Conservation (phyloP, 805 yeast species). For the Torulaspora indica region DNA sequence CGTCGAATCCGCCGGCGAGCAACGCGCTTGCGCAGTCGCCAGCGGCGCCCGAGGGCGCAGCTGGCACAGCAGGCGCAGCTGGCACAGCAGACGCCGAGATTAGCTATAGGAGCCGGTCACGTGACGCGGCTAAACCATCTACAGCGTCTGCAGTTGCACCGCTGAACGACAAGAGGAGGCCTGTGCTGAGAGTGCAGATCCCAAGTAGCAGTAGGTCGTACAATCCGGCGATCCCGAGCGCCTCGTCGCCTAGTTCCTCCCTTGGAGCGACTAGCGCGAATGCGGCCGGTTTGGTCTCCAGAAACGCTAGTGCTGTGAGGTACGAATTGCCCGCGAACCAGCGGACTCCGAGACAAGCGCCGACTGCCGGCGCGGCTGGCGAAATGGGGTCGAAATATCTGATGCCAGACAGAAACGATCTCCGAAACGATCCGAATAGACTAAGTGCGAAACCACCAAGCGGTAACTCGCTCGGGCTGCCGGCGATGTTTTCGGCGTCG, state of each 20-base stretch:
- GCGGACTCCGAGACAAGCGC: constrained; percentile 6
- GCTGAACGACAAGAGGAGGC: constrained; percentile 38
- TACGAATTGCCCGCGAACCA: constrained; percentile 6
- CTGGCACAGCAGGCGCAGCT: no score
- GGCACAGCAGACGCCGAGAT: no score
- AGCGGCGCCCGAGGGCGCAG: no score
- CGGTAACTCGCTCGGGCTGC: constrained; percentile 21
- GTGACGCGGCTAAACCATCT: neutral
- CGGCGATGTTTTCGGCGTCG: constrained; percentile 30
- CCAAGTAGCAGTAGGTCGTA: constrained; percentile 43
- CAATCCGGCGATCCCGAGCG: constrained; percentile 29
- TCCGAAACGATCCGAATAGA: constrained; percentile 3
- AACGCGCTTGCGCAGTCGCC: no score
- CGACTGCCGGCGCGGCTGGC: constrained; percentile 2
- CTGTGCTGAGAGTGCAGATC: constrained; percentile 61
- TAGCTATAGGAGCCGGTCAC: neutral
- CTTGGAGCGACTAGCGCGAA: constrained; percentile 31
- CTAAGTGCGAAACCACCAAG: constrained; percentile 1
- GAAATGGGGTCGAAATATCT: neutral
- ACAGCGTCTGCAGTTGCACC: neutral
- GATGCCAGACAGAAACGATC: constrained; percentile 7
- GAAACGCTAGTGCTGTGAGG: constrained; percentile 6
- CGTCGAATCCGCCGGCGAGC: constrained; percentile 11
- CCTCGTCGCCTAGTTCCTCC: constrained; percentile 41
- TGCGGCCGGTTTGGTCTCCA: constrained; percentile 5